Base-by-base conservation (phyloP, 2,329 filamentous ascomycete species). In the Beauveria sp. region DNA sequence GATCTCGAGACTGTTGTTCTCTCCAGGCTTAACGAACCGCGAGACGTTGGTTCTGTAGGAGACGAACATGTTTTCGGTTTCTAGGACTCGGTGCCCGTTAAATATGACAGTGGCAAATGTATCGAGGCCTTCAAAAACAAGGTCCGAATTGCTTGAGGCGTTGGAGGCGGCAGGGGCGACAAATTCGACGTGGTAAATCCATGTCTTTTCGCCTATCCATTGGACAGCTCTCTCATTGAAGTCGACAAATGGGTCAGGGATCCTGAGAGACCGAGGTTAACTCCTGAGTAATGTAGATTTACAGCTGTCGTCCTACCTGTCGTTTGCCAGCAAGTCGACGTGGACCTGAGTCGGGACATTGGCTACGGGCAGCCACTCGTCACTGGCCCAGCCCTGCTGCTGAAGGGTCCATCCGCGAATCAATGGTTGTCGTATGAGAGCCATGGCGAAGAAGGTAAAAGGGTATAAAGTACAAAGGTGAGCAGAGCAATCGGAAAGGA, bases 61-160 rank as follows among this genome's bases (percentile, higher is more conserved):
- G n/a, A 85, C 67, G 67, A 86, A 87, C 85, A 87, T 87, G 70
- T 87, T 88, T 64, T 86, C 81, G 10, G 80, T 79, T 63, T 78
- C 70, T 14, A 87, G 73, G 8, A 88, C 80, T 28, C 74, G 69
- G 1, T 73, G 67, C 10, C 77, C 81, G 65, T 87, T 85, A 20
- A 88, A 74, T 10, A 67, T 75, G 42, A 86, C 83, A 0, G 77
- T 82, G 0, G 84, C 83, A 64, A 85, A 86, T 0, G 85, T 88
- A 67, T 88, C 86, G 1, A 88, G 78, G 0, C 86, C 86, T 65
- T 86, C 79, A 62, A 88, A 86, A 10, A 84, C 81, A 5, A 88
- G 72, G 18, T 83, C 78, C 20, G 76, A 53, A 5, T 18, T 71
- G 26, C 67, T 73, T 8, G 34, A 16, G 18, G 16, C 18, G 18